phyloP scores from a whole-genome alignment of 768 basidiomycete species.

The Rubroboletus pulcherrimus region DNA sequence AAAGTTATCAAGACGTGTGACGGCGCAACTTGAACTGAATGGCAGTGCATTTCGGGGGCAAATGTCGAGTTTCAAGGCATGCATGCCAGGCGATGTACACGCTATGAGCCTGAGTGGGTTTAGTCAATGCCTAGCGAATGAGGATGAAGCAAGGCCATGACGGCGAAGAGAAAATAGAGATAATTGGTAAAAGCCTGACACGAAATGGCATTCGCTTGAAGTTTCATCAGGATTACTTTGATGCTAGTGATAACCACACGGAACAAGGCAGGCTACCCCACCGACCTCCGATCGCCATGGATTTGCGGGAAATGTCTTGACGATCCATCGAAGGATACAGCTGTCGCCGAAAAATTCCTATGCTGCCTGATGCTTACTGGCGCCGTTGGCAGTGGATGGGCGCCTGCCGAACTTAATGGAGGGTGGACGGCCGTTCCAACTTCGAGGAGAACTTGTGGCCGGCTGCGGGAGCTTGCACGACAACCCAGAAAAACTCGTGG shows the following conservation, averaged over 20 bases:
- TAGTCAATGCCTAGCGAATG: constrained; percentile 14
- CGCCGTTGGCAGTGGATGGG: constrained; percentile 2
- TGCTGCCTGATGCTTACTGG: background rate
- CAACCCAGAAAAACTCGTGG: constrained; percentile 18
- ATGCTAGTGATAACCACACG: background rate
- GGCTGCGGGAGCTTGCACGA: constrained; percentile 16
- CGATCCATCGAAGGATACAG: background rate
- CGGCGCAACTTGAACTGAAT: constrained; percentile 19
- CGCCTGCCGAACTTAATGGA: constrained; percentile 4
- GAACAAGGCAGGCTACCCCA: background rate
- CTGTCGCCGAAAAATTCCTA: background rate
- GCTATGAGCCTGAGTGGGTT: constrained; percentile 16
- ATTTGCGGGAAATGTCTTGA: background rate
- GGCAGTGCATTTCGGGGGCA: constrained; percentile 16
- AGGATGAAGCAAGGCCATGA: constrained; percentile 24
- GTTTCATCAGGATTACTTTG: constrained; percentile 4
- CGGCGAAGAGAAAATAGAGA: constrained; percentile 5
- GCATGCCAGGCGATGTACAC: constrained; percentile 24
- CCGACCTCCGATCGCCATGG: constrained; percentile 7
- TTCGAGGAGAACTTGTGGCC: constrained; percentile 26
- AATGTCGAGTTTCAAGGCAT: constrained; percentile 15
- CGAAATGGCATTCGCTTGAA: constrained; percentile 2
- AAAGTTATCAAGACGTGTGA: constrained; percentile 19
- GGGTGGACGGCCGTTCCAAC: constrained; percentile 5
- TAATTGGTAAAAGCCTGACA: constrained; percentile 4